Conservation (phyloP, 2,329 filamentous ascomycete genomes). For the Phoma sp. region DNA sequence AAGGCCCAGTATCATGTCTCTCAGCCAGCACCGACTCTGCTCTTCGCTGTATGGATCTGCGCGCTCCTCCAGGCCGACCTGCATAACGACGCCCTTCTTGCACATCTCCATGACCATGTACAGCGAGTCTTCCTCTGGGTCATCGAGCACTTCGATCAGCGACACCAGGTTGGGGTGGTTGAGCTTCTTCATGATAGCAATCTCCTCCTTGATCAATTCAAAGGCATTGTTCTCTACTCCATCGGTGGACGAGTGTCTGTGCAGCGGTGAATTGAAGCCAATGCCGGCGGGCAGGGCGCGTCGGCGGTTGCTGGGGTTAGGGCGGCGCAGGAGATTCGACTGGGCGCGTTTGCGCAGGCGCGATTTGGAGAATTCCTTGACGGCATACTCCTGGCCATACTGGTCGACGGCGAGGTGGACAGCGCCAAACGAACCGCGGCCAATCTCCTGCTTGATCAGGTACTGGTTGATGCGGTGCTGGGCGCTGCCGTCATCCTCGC, state of each 20-base stretch:
- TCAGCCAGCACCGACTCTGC: constrained; percentile 87
- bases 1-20: constrained; percentile 91
- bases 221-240: constrained; percentile 71
- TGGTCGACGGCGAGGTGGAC: constrained; percentile 91
- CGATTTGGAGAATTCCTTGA: constrained; percentile 97
- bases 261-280: constrained; percentile 68
- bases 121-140: constrained; percentile 91
- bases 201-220: constrained; percentile 90
- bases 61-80: constrained; percentile 83
- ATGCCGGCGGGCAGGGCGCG: constrained; percentile 60
- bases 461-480: constrained; percentile 96
- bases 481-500: constrained; percentile 78
- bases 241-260: constrained; percentile 63
- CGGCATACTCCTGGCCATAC: constrained; percentile 89
- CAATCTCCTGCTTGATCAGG: constrained; percentile 90
- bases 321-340: constrained; percentile 75
- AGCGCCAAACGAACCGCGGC: constrained; percentile 92
- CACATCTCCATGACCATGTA: constrained; percentile 99
- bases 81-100: constrained; percentile 97
- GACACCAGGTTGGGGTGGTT: constrained; percentile 94
- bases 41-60: constrained; percentile 84
- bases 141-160: constrained; percentile 91
- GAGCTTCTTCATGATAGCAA: constrained; percentile 99
- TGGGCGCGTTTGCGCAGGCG: constrained; percentile 87
- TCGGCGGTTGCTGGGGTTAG: constrained; percentile 59